These are phyloP conservation scores for Nepenthes alata DNA, from an alignment of 179 eudicot species.

Conservation along the genomic window DNA sequence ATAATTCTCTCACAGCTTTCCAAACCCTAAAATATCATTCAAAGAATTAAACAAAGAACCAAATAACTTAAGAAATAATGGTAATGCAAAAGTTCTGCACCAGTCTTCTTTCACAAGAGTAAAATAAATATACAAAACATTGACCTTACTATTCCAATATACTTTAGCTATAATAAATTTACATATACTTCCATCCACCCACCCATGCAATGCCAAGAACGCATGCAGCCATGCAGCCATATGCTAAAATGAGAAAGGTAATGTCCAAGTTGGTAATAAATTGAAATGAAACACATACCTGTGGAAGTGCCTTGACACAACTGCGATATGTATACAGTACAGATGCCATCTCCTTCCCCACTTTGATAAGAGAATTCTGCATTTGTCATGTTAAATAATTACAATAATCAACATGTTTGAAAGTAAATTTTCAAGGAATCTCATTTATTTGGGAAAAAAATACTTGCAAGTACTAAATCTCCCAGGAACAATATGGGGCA, in stretches of 20 bases:
- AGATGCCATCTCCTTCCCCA: slow-evolving; percentile 92
- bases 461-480: background rate
- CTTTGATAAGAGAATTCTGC: slow-evolving; percentile 77
- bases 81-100: too few relatives aligned
- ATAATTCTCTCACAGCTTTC: too few relatives aligned
- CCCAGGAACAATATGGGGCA: background rate
- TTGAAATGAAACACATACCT: slow-evolving; percentile 32
- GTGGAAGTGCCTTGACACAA: slow-evolving; percentile 98
- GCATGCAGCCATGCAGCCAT: too few relatives aligned
- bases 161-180: too few relatives aligned
- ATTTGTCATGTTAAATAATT: slow-evolving; percentile 3
- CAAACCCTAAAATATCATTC: too few relatives aligned
- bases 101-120: too few relatives aligned
- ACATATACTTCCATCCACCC: too few relatives aligned
- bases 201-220: too few relatives aligned
- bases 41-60: too few relatives aligned
- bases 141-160: too few relatives aligned
- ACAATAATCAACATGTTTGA: background rate
- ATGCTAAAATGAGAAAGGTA: background rate
- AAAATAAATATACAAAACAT: too few relatives aligned
- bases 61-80: too few relatives aligned
- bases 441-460: background rate
- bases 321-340: slow-evolving; percentile 92
- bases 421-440: slow-evolving; percentile 4
- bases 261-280: background rate